Conservation (phyloP, 2,329 filamentous ascomycete genomes). For the Aspergillus hortae region DNA sequence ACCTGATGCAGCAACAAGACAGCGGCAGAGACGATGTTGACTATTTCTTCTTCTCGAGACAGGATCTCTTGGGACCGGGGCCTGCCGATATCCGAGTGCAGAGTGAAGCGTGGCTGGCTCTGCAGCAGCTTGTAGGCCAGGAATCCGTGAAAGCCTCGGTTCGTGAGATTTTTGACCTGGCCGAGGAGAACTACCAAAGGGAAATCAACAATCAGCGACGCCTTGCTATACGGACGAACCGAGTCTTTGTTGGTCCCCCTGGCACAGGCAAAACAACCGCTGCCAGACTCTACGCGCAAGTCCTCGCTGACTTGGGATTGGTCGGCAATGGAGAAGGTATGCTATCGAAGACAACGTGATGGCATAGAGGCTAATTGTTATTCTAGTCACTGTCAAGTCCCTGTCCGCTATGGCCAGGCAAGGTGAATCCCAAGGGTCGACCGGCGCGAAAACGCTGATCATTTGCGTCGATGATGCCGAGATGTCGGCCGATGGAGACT, state of each 20-base stretch:
- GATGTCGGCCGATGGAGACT: not conserved
- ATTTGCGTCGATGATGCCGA: not conserved
- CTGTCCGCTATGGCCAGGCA: conserved; percentile 5
- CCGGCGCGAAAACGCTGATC: not conserved
- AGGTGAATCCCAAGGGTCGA: conserved; percentile 13
- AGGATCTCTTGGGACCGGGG: conserved; percentile 16
- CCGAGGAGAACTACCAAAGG: conserved; percentile 17
- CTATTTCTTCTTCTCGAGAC: conserved; percentile 18
- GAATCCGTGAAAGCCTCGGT: conserved; percentile 15
- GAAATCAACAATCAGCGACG: conserved; percentile 17
- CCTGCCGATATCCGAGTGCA: conserved; percentile 10
- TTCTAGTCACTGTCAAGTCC: conserved; percentile 4
- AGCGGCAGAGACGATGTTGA: conserved; percentile 15
- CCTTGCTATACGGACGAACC: conserved; percentile 13
- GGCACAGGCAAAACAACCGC: conserved; percentile 21
- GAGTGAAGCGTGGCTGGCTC: conserved; percentile 13
- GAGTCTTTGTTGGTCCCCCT: conserved; percentile 17
- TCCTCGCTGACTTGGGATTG: conserved; percentile 17
- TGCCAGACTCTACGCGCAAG: conserved; percentile 16
- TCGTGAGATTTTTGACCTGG: conserved; percentile 11
- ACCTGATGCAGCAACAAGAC: conserved; percentile 12
- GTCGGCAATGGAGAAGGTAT: conserved; percentile 12
- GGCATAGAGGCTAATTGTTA: not conserved
- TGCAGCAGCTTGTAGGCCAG: conserved; percentile 17
- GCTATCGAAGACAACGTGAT: not conserved